Conservation (phyloP, 2,329 filamentous ascomycete genomes). For the Davidsoniella virescens region DNA sequence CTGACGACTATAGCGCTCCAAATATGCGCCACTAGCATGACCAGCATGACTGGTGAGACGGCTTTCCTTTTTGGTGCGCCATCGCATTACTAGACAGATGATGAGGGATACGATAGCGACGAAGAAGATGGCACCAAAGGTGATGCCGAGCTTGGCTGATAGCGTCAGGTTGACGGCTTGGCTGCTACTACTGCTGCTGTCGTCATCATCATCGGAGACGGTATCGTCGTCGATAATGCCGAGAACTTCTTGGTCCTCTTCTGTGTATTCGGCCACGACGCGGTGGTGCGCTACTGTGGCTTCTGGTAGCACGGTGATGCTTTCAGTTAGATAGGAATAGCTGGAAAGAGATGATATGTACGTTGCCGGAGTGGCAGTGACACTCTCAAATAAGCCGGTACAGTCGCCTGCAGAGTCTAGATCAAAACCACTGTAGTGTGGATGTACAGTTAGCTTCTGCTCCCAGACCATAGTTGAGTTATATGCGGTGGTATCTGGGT, state of each 20-base stretch:
- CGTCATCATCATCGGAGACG: not conserved
- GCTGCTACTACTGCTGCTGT: not conserved
- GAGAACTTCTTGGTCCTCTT: conserved; percentile 21
- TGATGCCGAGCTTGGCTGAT: conserved; percentile 14
- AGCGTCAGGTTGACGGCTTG: conserved; percentile 8
- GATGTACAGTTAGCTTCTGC: not conserved
- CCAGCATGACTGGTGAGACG: no score
- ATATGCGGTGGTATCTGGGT: not conserved
- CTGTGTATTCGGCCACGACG: conserved; percentile 23
- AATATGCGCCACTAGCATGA: not conserved
- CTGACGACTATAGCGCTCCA: not conserved
- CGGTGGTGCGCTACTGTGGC: conserved; percentile 24
- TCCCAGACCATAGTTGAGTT: not conserved
- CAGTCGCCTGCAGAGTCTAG: conserved; percentile 20
- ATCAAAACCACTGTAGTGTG: conserved; percentile 20
- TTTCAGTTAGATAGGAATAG: conserved; percentile 12
- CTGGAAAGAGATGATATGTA: conserved; percentile 23
- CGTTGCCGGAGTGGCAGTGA: conserved; percentile 22
- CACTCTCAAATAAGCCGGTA: conserved; percentile 21
- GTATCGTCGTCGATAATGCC: conserved; percentile 21
- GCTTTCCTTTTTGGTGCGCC: conserved; percentile 9
- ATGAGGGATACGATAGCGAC: conserved; percentile 8
- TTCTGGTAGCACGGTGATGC: conserved; percentile 21
- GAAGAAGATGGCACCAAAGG: conserved; percentile 10
- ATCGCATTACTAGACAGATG: conserved; percentile 11